These are phyloP conservation scores for Barbatosphaeria neglecta DNA, from an alignment of 495 filamentous ascomycete species.

Conservation along the genomic window DNA sequence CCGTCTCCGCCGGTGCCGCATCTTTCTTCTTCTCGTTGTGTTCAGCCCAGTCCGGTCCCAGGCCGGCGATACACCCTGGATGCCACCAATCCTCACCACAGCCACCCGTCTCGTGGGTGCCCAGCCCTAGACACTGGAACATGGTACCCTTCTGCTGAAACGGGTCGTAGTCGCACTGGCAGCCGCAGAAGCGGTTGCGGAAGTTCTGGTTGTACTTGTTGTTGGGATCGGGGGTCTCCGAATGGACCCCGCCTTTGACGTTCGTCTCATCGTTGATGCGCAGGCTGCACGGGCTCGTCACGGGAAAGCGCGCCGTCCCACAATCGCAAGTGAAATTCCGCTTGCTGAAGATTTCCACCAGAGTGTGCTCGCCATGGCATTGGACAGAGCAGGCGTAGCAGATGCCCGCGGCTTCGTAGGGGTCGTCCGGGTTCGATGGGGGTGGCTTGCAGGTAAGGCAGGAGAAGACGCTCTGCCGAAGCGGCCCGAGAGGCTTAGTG, in stretches of 20 bases:
- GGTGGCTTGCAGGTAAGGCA: slow-evolving; percentile 90
- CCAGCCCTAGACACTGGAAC: slow-evolving; percentile 92
- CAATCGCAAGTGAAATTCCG: slow-evolving; percentile 95
- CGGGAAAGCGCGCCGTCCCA: slow-evolving; percentile 70
- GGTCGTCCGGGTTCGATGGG: slow-evolving; percentile 42
- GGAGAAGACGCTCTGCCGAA: slow-evolving; percentile 79
- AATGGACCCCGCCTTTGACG: slow-evolving; percentile 62
- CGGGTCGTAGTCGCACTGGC: slow-evolving; percentile 73
- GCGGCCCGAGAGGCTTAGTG: slow-evolving; percentile 72
- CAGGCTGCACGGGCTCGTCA: slow-evolving; percentile 60
- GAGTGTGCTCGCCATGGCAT: slow-evolving; percentile 87
- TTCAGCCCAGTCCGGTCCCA: slow-evolving; percentile 48
- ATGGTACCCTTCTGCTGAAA: slow-evolving; percentile 90
- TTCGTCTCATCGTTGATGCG: slow-evolving; percentile 64
- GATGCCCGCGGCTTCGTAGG: slow-evolving; percentile 69
- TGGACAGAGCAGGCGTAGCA: slow-evolving; percentile 96
- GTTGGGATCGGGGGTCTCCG: slow-evolving; percentile 53
- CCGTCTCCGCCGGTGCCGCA: neutral
- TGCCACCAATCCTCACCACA: slow-evolving; percentile 99
- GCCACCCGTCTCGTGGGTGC: slow-evolving; percentile 64
- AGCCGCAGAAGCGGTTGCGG: slow-evolving; percentile 83
- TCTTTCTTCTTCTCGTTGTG: slow-evolving; percentile 33
- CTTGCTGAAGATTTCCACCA: slow-evolving; percentile 95
- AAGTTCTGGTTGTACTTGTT: slow-evolving; percentile 97
- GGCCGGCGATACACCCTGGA: slow-evolving; percentile 81